Evolutionary conservation across 257 asterid species (phyloP), one percentile per base, ranked within the genome.

Genomic region (Solanum arcanum): DNA sequence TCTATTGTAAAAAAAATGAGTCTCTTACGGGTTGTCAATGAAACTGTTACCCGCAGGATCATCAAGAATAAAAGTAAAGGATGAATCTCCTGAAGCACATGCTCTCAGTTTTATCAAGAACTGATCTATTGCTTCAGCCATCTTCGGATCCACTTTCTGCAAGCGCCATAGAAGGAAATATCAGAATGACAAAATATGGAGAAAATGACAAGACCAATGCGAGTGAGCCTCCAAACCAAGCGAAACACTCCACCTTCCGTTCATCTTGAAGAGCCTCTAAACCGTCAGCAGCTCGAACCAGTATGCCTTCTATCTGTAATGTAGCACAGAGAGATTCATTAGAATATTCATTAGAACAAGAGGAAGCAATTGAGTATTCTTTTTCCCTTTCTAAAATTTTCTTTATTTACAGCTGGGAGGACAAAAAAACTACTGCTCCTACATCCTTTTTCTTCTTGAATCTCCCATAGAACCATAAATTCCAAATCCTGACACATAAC

Each of bases 11-110:
- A 49, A 64, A 70, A 23, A 62, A 46, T n/a, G 87, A 68, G 89
- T 82, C 78, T 76, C 99, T 92, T 93, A 97, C 99, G 93, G 98
- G 87, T 97, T 97, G 92, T 97, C 99, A n/a, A 96, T 93, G 89
- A 95, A 97, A 92, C 99, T 96, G 93, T 97, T 97, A 87, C 99
- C 99, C 66, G 98, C 92, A 89, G 99, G 99, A 91, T 97, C 99
- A 86, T 96, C 99, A 86, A 97, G 94, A 88, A 88, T 91, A 89
- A 96, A 91, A 87, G 98, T 92, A 90, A 96, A 96, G 87, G 93
- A 89, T 52, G 93, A 90, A 86, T 92, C 87, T 88, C 94, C 98
- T 66, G 94, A 75, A 44, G 97, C 98, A 94, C 96, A 96, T 84
- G 98, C 94, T 90, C 95, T 93, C 86, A 97, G 89, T 86, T 95